These are phyloP conservation scores for Paramecium pentaurelia DNA, from an alignment of 73 alveolate genomes.

Conservation along the genomic window DNA sequence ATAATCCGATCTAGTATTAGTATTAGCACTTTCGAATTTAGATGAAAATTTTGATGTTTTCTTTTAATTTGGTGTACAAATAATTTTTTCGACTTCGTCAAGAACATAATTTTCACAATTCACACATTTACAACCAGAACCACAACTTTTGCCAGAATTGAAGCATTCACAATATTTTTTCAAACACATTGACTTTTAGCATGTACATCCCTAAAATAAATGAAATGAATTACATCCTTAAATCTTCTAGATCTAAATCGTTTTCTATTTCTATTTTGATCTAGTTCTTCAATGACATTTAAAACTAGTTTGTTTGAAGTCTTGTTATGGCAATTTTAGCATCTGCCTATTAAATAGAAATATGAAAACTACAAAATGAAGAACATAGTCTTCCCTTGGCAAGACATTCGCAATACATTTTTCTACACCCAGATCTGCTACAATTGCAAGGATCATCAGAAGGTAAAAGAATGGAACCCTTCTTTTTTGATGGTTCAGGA, in stretches of 20 bases:
- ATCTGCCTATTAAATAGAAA: not conserved
- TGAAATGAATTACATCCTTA: not conserved
- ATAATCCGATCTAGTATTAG: not conserved
- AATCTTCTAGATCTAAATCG: not conserved
- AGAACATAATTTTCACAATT: not conserved
- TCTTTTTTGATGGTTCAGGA: not conserved
- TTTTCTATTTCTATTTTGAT: not conserved
- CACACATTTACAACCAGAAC: not conserved
- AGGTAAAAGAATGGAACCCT: not conserved
- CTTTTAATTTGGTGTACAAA: not conserved
- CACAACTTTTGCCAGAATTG: conserved; percentile 50
- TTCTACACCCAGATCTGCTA: conserved; percentile 54
- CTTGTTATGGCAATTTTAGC: not conserved
- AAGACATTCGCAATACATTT: conserved; percentile 60
- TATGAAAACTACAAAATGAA: not conserved
- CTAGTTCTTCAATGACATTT: not conserved
- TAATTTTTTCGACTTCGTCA: not conserved
- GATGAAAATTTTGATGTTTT: not conserved
- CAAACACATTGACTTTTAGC: conserved; percentile 53
- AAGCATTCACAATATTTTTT: conserved; percentile 64
- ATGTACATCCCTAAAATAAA: conserved; percentile 51
- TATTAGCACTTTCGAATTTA: not conserved
- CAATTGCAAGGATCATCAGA: conserved; percentile 52
- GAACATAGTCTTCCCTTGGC: conserved; percentile 55
- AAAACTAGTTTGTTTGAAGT: not conserved